Evolutionary conservation across 2,329 filamentous ascomycete species (phyloP).

Genomic region (Xylariaceae sp.): DNA sequence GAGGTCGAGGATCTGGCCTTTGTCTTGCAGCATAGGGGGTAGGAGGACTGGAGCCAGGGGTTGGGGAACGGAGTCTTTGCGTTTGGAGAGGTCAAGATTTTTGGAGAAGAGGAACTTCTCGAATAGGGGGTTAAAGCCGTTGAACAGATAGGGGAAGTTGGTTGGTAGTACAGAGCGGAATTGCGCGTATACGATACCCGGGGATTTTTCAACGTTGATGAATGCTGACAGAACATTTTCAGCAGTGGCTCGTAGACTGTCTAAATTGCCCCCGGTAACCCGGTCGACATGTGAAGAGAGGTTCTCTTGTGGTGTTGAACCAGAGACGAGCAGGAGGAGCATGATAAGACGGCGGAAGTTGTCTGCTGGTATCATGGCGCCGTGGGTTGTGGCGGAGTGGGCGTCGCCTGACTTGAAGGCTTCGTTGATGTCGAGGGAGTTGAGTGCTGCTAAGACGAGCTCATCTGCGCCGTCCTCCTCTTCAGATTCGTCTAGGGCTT

Average conservation of each 20-base stretch:
- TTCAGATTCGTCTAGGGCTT: conserved; percentile 38
- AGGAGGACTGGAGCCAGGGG: background rate
- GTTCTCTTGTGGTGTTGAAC: conserved; percentile 61
- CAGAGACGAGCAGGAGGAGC: conserved; percentile 64
- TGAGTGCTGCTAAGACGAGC: conserved; percentile 64
- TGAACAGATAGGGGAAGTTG: conserved; percentile 63
- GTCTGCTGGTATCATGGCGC: conserved; percentile 69
- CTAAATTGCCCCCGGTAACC: conserved; percentile 52
- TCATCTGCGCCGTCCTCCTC: conserved; percentile 48
- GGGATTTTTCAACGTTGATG: conserved; percentile 58
- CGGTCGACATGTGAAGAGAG: conserved; percentile 58
- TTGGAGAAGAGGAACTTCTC: conserved; percentile 74
- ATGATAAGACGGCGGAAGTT: conserved; percentile 69
- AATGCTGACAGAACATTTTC: conserved; percentile 65
- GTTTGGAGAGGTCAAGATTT: conserved; percentile 62
- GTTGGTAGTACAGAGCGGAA: conserved; percentile 58
- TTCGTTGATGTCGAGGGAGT: conserved; percentile 62
- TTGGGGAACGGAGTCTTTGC: conserved; percentile 31
- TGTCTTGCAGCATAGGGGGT: conserved; percentile 46
- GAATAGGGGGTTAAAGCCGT: conserved; percentile 64
- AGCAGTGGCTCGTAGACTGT: conserved; percentile 57
- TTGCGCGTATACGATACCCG: conserved; percentile 58
- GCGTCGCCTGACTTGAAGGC: conserved; percentile 52
- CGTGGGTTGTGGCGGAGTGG: conserved; percentile 45
- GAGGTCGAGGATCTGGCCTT: conserved; percentile 61